Evolutionary conservation across 805 yeast species (phyloP).

Genomic region (Komagataella pastoris): DNA sequence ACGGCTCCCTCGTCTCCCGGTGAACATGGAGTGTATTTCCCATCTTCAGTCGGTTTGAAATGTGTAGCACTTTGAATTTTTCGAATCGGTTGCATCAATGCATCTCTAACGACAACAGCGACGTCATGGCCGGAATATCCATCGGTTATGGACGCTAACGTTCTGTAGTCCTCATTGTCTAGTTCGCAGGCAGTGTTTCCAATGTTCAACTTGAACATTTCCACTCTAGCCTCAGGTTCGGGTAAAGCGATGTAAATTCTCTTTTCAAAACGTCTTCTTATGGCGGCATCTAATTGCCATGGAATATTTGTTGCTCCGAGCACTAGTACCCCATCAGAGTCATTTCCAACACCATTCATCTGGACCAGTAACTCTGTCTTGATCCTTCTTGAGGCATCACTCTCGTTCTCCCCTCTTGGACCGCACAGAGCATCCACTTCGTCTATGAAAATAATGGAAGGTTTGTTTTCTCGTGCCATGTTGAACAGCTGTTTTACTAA

Average conservation of each 20-base stretch:
- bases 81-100: slow-evolving; percentile 94
- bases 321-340: slow-evolving; percentile 82
- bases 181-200: slow-evolving; percentile 82
- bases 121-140: slow-evolving; percentile 98
- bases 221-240: slow-evolving; percentile 80
- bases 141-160: slow-evolving; percentile 84
- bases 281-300: slow-evolving; percentile 97
- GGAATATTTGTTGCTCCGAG: slow-evolving; percentile 97
- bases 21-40: slow-evolving; percentile 78
- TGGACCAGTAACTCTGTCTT: slow-evolving; percentile 93
- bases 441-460: slow-evolving; percentile 91
- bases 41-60: slow-evolving; percentile 45
- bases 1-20: slow-evolving; percentile 86
- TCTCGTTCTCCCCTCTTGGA: slow-evolving; percentile 95
- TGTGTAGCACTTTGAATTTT: slow-evolving; percentile 94
- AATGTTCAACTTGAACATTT: slow-evolving; percentile 89
- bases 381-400: slow-evolving; percentile 92
- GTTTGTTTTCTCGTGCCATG: slow-evolving; percentile 94
- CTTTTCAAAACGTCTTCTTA: slow-evolving; percentile 89
- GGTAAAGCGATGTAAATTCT: slow-evolving; percentile 94
- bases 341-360: slow-evolving; percentile 98
- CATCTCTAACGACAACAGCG: slow-evolving; percentile 93
- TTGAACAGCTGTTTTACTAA: slow-evolving; percentile 87
- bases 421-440: slow-evolving; percentile 98
- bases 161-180: slow-evolving; percentile 56